Evolutionary conservation across 108 stramenopile genomes (phyloP).

Genomic region (Nitzschia putrida): DNA sequence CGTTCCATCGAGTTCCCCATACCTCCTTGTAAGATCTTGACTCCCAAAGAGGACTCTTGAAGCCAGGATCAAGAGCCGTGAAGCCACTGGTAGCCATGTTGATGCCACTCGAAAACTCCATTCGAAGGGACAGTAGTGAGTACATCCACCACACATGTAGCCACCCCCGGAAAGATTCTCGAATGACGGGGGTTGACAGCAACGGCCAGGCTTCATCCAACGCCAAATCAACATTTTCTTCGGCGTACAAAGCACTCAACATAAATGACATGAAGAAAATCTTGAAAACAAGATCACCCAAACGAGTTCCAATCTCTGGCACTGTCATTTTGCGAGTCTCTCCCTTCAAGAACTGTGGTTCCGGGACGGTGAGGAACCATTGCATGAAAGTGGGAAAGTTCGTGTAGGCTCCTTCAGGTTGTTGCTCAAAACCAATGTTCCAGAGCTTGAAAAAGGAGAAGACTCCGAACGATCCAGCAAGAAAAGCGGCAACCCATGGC

Average conservation of each 20-base stretch:
- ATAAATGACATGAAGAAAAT: slow-evolving; percentile 11
- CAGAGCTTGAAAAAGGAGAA: slow-evolving; percentile 34
- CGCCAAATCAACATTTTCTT: too few relatives aligned
- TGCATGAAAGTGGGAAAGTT: slow-evolving; percentile 22
- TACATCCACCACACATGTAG: slow-evolving; percentile 44
- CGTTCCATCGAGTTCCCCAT: slow-evolving; percentile 48
- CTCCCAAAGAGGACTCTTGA: slow-evolving; percentile 34
- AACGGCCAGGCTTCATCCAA: background rate
- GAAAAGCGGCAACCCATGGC: slow-evolving; percentile 26
- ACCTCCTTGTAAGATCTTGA: slow-evolving; percentile 33
- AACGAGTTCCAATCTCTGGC: slow-evolving; percentile 1
- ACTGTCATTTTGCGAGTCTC: slow-evolving; percentile 12
- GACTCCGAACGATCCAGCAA: slow-evolving; percentile 37
- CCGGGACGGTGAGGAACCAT: slow-evolving; percentile 41
- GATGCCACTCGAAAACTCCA: slow-evolving; percentile 26
- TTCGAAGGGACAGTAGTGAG: slow-evolving; percentile 19
- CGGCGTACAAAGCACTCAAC: slow-evolving; percentile 14
- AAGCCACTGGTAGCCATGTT: background rate
- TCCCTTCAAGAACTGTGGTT: slow-evolving; percentile 38
- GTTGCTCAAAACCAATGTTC: slow-evolving; percentile 24
- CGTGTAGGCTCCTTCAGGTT: slow-evolving; percentile 27
- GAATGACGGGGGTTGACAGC: background rate
- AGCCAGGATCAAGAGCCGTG: slow-evolving; percentile 26
- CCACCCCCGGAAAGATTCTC: slow-evolving; percentile 10
- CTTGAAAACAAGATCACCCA: slow-evolving; percentile 8